phyloP scores from a whole-genome alignment of 441 rosid genomes.

The Hura crepitans region DNA sequence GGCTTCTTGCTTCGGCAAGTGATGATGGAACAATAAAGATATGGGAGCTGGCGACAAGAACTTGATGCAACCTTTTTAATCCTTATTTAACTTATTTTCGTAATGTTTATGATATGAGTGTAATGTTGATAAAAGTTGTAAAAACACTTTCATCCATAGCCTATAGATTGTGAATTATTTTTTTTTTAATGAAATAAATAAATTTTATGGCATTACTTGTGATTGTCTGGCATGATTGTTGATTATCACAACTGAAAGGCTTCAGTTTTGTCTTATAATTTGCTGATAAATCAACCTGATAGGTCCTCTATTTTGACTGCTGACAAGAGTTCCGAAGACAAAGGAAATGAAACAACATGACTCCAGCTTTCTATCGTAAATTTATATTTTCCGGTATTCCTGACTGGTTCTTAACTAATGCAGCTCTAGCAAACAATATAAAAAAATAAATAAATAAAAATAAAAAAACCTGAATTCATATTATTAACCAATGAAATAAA shows the following conservation, averaged over 20 bases:
- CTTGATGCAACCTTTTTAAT: constrained; percentile 25
- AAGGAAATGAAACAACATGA: too few species aligned
- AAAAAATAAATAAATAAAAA: too few species aligned
- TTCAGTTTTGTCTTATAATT: background rate
- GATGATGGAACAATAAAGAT: constrained; percentile 80
- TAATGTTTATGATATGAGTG: background rate
- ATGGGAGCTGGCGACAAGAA: constrained; percentile 58
- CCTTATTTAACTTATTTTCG: background rate
- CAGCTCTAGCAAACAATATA: too few species aligned
- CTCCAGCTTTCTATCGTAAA: too few species aligned
- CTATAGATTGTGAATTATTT: background rate
- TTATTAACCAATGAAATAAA: too few species aligned
- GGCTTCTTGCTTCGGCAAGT: constrained; percentile 73
- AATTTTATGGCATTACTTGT: background rate
- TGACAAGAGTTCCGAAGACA: too few species aligned
- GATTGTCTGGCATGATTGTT: background rate
- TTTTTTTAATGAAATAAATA: background rate
- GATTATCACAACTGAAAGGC: background rate
- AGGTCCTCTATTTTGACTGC: too few species aligned
- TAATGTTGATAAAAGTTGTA: constrained; percentile 5
- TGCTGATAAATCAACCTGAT: background rate
- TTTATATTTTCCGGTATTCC: too few species aligned
- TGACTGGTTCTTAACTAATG: too few species aligned
- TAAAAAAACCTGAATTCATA: too few species aligned
- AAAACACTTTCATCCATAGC: background rate